These are phyloP conservation scores for Lagerstroemia speciosa DNA, from an alignment of 345 rosid genomes.

Conservation along the genomic window DNA sequence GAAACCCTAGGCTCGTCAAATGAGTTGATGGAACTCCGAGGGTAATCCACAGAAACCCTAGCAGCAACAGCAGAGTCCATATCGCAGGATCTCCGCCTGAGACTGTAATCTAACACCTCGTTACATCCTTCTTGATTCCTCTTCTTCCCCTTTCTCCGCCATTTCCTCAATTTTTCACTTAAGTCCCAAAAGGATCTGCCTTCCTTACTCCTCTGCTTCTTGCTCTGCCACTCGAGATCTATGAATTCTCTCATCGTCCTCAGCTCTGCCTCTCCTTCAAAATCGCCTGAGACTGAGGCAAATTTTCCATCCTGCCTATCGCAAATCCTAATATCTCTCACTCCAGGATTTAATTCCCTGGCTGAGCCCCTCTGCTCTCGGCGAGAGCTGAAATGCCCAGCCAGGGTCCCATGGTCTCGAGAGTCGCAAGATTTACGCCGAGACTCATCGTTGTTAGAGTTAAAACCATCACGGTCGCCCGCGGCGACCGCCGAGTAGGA, in stretches of 20 bases:
- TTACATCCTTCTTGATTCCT: conserved; percentile 9
- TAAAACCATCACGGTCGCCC: conserved; percentile 11
- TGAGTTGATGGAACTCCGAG: conserved; percentile 39
- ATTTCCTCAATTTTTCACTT: conserved; percentile 44
- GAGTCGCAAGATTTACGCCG: conserved; percentile 55
- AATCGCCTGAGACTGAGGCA: conserved; percentile 3
- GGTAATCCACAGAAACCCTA: conserved; percentile 29
- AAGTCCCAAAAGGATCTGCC: conserved; percentile 34
- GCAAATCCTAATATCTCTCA: conserved; percentile 7
- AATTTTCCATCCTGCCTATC: not conserved
- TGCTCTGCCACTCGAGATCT: conserved; percentile 49
- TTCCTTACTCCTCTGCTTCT: conserved; percentile 22
- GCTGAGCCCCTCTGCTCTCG: conserved; percentile 11
- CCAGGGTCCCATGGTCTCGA: conserved; percentile 23
- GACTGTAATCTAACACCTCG: conserved; percentile 33
- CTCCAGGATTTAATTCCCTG: conserved; percentile 6
- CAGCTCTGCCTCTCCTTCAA: conserved; percentile 33
- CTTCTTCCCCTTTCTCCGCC: conserved; percentile 31
- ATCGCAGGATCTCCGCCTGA: conserved; percentile 53
- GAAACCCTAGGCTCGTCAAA: conserved; percentile 77
- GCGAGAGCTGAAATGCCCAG: conserved; percentile 27
- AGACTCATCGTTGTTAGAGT: conserved; percentile 17
- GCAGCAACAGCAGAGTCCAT: conserved; percentile 30
- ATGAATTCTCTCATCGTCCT: conserved; percentile 57
- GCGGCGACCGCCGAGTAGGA: conserved; percentile 28